Evolutionary conservation across 2,329 filamentous ascomycete species (phyloP).

Genomic region (Hirsutella thompsonii): DNA sequence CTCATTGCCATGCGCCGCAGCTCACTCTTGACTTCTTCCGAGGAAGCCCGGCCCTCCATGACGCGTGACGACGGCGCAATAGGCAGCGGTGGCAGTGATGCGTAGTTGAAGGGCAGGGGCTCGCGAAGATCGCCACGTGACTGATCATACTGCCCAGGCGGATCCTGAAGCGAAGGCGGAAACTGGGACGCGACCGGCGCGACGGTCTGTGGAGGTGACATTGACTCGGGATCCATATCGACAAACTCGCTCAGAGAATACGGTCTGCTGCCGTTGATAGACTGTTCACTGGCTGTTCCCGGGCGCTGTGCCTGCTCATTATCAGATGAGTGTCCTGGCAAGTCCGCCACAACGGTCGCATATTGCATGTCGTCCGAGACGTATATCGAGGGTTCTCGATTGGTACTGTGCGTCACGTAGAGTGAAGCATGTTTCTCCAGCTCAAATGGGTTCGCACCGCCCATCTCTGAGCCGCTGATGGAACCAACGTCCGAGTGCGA

Average conservation of each 20-base stretch:
- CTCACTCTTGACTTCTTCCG: conserved; percentile 36
- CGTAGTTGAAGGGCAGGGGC: conserved; percentile 7
- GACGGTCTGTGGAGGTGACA: conserved; percentile 18
- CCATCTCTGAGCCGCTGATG: conserved; percentile 41
- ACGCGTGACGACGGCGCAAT: conserved; percentile 35
- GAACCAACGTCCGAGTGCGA: conserved; percentile 46
- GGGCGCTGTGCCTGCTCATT: conserved; percentile 7
- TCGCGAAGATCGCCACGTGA: conserved; percentile 9
- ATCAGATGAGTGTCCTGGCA: conserved; percentile 7
- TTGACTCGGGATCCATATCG: conserved; percentile 25
- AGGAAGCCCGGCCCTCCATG: conserved; percentile 39
- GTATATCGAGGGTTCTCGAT: conserved; percentile 46
- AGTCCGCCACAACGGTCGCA: conserved; percentile 21
- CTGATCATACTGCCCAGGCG: conserved; percentile 2
- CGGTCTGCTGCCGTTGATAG: conserved; percentile 11
- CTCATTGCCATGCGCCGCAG: conserved; percentile 37
- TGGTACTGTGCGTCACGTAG: conserved; percentile 27
- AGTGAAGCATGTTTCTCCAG: conserved; percentile 49
- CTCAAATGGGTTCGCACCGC: conserved; percentile 45
- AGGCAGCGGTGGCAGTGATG: conserved; percentile 23
- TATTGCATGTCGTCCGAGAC: conserved; percentile 45
- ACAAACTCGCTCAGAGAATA: conserved; percentile 28
- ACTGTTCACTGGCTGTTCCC: conserved; percentile 4
- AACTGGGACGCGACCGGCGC: conserved; percentile 7
- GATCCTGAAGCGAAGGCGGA: conserved; percentile 8